Conservation (phyloP, 2,329 filamentous ascomycete genomes). For the Monosporascus cannonballus region DNA sequence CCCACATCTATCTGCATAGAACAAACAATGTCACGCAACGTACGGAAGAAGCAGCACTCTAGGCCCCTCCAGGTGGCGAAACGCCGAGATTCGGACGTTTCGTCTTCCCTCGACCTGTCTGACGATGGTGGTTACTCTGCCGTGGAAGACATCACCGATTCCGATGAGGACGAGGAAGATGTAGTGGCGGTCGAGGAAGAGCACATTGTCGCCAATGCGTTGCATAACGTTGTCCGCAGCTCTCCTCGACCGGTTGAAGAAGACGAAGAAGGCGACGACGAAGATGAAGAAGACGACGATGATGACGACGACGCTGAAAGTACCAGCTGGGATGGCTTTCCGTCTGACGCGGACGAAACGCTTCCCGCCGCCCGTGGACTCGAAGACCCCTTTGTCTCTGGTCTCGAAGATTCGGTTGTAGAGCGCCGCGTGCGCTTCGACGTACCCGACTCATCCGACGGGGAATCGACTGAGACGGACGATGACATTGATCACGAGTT, state of each 20-base stretch:
- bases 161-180: constrained; percentile 71
- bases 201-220: constrained; percentile 53
- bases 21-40: constrained; percentile 46
- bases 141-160: constrained; percentile 74
- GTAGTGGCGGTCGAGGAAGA: constrained; percentile 73
- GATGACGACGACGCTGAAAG: constrained; percentile 30
- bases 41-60: constrained; percentile 40
- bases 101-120: constrained; percentile 52
- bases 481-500: constrained; percentile 54
- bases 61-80: constrained; percentile 38
- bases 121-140: constrained; percentile 67
- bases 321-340: constrained; percentile 51
- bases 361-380: constrained; percentile 21
- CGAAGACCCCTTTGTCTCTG: constrained; percentile 30
- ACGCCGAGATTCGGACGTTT: constrained; percentile 45
- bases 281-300: constrained; percentile 34
- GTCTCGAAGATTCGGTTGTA: constrained; percentile 20
- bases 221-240: constrained; percentile 29
- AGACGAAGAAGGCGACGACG: constrained; percentile 32
- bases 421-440: constrained; percentile 71
- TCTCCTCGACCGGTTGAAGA: constrained; percentile 48
- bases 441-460: constrained; percentile 60
- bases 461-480: constrained; percentile 57
- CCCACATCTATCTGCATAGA: constrained; percentile 16
- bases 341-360: constrained; percentile 36